phyloP scores from a whole-genome alignment of 768 basidiomycete genomes.

The Podaxis sp. region DNA sequence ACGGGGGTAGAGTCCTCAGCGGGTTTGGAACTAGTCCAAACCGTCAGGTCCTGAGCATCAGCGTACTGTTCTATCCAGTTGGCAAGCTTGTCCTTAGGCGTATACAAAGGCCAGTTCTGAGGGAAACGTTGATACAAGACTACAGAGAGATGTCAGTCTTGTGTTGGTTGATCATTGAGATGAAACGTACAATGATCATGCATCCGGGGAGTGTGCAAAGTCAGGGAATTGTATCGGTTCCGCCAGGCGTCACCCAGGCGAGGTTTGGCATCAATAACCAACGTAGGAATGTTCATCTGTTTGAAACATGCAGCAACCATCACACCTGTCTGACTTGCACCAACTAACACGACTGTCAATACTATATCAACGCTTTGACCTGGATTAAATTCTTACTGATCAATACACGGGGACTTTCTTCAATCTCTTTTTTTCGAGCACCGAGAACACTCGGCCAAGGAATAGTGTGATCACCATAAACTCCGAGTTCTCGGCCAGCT shows the following conservation, averaged over 20 bases:
- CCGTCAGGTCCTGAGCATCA: no score
- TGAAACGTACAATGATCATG: slow-evolving; percentile 8
- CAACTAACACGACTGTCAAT: background rate
- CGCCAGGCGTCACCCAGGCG: slow-evolving; percentile 8
- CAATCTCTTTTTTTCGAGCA: background rate
- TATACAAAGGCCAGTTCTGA: background rate
- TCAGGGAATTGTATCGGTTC: slow-evolving; percentile 10
- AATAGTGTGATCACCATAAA: slow-evolving; percentile 4
- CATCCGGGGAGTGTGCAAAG: slow-evolving; percentile 8
- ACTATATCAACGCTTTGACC: background rate
- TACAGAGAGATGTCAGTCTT: background rate
- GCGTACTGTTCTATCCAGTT: slow-evolving; percentile 13
- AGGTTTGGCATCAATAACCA: slow-evolving; percentile 6
- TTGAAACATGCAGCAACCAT: slow-evolving; percentile 10
- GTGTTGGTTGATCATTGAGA: background rate
- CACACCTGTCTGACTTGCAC: slow-evolving; percentile 3
- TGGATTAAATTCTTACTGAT: slow-evolving; percentile 1
- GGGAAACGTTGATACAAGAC: background rate
- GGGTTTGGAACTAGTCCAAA: no score
- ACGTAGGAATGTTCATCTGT: slow-evolving; percentile 10
- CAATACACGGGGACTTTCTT: slow-evolving; percentile 1
- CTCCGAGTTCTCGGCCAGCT: background rate
- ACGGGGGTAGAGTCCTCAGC: no score
- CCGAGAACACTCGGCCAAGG: background rate
- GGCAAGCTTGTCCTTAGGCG: slow-evolving; percentile 10